Evolutionary conservation across 2,329 filamentous ascomycete genomes (phyloP), one percentile per base, ranked within the genome.

Genomic region (Trichoderma atrobrunneum): DNA sequence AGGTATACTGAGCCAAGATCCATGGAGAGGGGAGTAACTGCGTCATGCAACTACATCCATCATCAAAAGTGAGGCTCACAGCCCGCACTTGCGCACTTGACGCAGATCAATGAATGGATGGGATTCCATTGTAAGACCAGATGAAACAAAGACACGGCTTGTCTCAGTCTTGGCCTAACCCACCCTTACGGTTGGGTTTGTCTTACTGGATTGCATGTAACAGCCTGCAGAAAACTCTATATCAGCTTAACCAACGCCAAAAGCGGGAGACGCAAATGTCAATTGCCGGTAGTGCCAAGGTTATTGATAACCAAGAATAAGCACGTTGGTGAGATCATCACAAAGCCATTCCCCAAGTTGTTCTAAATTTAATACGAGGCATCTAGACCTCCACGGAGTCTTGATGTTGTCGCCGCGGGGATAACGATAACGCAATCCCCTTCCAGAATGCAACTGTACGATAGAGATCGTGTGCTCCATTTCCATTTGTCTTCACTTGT

Each of bases 131-230:
- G n/a, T 51, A 7, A 51, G 43, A 51, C 61, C 11, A 21, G 39
- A 48, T 64, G 61, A 64, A 64, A 64, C 61, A 51, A 18, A 63
- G 34, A 34, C 61, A 51, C 61, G 36, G 61, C 24, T n/a, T 64
- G 61, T 30, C 36, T 48, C 36, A 64, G 61, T 32, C 61, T 64
- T 39, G 36, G 18, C 61, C 26, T 26, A n/a, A 1, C 18, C 61
- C 61, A 48, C 39, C 24, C 16, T 28, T 18, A 28, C 18, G 48
- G 48, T 54, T 43, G 36, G 16, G 16, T 28, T n/a, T 48, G 61
- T 64, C 36, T 64, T n/a, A 64, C 26, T 51, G 61, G 39, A 28
- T 34, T n/a, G 28, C 18, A 34, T 34, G 21, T 30, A 32, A 32
- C 56, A 54, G 11, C 3, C n/a, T 54, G 5, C 4, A 2, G 30